Conservation (phyloP, 2,329 filamentous ascomycete genomes). For the Graphilbum fragrans region DNA sequence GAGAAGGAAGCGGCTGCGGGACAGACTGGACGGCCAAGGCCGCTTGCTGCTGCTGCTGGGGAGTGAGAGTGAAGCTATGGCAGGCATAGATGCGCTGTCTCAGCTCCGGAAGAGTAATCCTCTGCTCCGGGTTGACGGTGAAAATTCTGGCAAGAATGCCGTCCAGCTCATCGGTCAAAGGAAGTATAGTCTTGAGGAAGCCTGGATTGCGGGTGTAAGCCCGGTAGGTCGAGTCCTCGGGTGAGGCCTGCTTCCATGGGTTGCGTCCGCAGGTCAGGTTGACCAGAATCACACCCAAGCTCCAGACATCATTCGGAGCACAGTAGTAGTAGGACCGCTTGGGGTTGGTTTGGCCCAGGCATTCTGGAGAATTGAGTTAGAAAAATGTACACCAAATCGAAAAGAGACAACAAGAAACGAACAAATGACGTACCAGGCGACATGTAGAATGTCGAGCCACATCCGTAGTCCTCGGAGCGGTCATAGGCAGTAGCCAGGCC, state of each 20-base stretch:
- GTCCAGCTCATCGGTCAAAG: slow-evolving; percentile 81
- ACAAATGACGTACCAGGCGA: slow-evolving; percentile 61
- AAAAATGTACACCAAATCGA: slow-evolving; percentile 4
- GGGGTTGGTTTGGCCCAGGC: slow-evolving; percentile 59
- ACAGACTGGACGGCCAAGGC: slow-evolving; percentile 8
- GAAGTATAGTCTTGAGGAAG: slow-evolving; percentile 87
- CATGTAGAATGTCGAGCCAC: slow-evolving; percentile 99
- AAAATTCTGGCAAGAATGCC: slow-evolving; percentile 80
- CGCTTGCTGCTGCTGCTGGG: slow-evolving; percentile 13
- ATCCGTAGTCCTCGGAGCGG: slow-evolving; percentile 87
- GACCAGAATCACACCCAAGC: slow-evolving; percentile 92
- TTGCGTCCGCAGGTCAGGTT: slow-evolving; percentile 97
- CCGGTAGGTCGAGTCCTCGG: slow-evolving; percentile 88
- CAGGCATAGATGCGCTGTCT: slow-evolving; percentile 66
- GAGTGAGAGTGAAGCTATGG: slow-evolving; percentile 49
- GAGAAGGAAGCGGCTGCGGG: slow-evolving; percentile 22
- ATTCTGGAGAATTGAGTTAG: slow-evolving; percentile 49
- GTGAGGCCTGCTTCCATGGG: slow-evolving; percentile 93
- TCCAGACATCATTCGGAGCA: slow-evolving; percentile 95
- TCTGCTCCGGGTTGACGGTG: slow-evolving; percentile 67
- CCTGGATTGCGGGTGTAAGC: slow-evolving; percentile 75
- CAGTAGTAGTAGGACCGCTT: slow-evolving; percentile 73
- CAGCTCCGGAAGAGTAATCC: slow-evolving; percentile 73
- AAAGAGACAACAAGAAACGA: not conserved
- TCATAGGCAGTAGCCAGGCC: slow-evolving; percentile 80